phyloP scores from a whole-genome alignment of 345 rosid species.

The Acer negundo region DNA sequence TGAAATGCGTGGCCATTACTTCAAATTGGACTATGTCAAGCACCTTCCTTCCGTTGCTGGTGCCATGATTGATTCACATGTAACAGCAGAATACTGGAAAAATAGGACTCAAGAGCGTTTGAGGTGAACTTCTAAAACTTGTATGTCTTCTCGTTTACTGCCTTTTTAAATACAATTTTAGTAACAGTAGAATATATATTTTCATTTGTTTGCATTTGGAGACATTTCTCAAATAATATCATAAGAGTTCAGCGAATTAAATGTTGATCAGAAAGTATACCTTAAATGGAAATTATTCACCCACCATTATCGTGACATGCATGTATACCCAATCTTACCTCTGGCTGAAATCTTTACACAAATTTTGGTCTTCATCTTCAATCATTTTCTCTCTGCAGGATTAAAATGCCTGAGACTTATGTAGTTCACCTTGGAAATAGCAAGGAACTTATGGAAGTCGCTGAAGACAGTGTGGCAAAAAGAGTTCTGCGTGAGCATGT shows the following conservation, averaged over 20 bases:
- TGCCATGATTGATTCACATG: slow-evolving; percentile 92
- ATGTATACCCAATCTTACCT: not conserved
- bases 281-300: not conserved
- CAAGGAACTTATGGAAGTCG: slow-evolving; percentile 90
- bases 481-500: slow-evolving; percentile 81
- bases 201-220: not conserved
- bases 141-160: not conserved
- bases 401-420: slow-evolving; percentile 87
- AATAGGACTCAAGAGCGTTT: slow-evolving; percentile 69
- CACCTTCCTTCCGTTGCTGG: slow-evolving; percentile 93
- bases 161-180: not conserved
- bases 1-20: slow-evolving; percentile 96
- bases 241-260: not conserved
- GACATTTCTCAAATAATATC: not conserved
- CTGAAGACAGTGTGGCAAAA: slow-evolving; percentile 77
- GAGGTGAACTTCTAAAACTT: slow-evolving; percentile 22
- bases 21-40: slow-evolving; percentile 79
- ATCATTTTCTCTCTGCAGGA: slow-evolving; percentile 44
- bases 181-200: not conserved
- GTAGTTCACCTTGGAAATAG: slow-evolving; percentile 97
- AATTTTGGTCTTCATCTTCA: not conserved
- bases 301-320: not conserved
- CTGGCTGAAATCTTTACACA: not conserved
- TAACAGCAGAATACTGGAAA: slow-evolving; percentile 90
- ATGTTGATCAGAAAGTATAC: not conserved